Conservation (phyloP, 495 filamentous ascomycete species). For the Xylaria intraflava region DNA sequence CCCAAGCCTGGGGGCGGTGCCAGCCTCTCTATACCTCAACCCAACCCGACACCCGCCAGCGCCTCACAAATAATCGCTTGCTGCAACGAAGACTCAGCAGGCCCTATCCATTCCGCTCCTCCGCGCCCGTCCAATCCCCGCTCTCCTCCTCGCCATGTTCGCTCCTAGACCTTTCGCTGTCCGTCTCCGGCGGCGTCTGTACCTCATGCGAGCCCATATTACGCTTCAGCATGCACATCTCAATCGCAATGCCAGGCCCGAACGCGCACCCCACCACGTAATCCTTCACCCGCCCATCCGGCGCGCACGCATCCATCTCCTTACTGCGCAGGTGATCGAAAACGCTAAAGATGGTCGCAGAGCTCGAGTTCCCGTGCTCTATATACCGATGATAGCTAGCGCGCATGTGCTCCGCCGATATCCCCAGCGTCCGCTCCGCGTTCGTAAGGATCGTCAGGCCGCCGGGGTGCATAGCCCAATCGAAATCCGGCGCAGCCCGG, state of each 20-base stretch:
- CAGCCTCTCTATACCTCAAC: constrained; percentile 21
- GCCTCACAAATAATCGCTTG: constrained; percentile 31
- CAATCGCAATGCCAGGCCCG: constrained; percentile 57
- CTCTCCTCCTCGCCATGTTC: constrained; percentile 29
- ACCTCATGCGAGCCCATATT: constrained; percentile 21
- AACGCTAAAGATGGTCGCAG: constrained; percentile 55
- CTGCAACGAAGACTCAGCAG: neutral
- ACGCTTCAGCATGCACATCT: constrained; percentile 55
- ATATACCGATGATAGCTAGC: constrained; percentile 59
- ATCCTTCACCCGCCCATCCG: constrained; percentile 39
- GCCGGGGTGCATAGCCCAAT: constrained; percentile 66
- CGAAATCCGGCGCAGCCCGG: constrained; percentile 45
- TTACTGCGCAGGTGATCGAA: constrained; percentile 51
- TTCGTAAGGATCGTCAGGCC: constrained; percentile 58
- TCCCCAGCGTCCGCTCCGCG: constrained; percentile 46
- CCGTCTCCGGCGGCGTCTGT: constrained; percentile 42
- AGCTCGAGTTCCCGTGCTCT: constrained; percentile 56
- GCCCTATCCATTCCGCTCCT: constrained; percentile 13
- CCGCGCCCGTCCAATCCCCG: constrained; percentile 17
- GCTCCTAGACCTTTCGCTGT: constrained; percentile 37
- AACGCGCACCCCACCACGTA: constrained; percentile 59
- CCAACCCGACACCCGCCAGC: constrained; percentile 39
- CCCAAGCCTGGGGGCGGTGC: neutral
- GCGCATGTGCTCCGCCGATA: constrained; percentile 52
- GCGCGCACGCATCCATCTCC: constrained; percentile 48